phyloP scores from a whole-genome alignment of 805 yeast species.

The Ogataea paradorogensis region DNA sequence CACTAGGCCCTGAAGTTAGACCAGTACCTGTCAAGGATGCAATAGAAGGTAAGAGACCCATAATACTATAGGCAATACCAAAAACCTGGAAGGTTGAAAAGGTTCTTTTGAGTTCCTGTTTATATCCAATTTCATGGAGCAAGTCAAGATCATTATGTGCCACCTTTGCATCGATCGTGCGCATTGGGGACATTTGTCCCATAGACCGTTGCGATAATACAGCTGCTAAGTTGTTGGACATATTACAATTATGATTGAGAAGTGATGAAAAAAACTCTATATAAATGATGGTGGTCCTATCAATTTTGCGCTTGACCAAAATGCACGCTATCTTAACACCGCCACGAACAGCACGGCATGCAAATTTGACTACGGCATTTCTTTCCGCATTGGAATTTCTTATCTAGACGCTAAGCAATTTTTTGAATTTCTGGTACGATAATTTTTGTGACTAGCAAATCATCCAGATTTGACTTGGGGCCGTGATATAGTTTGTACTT shows the following conservation, averaged over 20 bases:
- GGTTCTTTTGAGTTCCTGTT: slow-evolving; percentile 61
- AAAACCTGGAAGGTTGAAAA: slow-evolving; percentile 63
- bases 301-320: no score
- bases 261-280: no score
- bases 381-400: background rate
- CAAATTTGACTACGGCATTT: no score
- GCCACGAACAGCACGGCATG: no score
- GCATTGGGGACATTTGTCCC: slow-evolving; percentile 23
- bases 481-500: slow-evolving; percentile 57
- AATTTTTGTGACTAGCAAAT: background rate
- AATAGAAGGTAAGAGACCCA: slow-evolving; percentile 67
- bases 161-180: slow-evolving; percentile 29
- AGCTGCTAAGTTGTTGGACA: slow-evolving; percentile 4
- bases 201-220: slow-evolving; percentile 4
- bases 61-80: slow-evolving; percentile 69
- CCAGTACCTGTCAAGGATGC: slow-evolving; percentile 54
- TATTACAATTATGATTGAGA: background rate
- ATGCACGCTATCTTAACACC: no score
- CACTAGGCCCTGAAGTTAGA: slow-evolving; percentile 60
- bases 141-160: slow-evolving; percentile 33
- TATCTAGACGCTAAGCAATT: slow-evolving; percentile 1
- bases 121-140: slow-evolving; percentile 62
- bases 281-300: no score
- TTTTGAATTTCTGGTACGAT: background rate
- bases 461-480: slow-evolving; percentile 34